Conservation (phyloP, 2,329 filamentous ascomycete species). For the Zopfia rhizophila region DNA sequence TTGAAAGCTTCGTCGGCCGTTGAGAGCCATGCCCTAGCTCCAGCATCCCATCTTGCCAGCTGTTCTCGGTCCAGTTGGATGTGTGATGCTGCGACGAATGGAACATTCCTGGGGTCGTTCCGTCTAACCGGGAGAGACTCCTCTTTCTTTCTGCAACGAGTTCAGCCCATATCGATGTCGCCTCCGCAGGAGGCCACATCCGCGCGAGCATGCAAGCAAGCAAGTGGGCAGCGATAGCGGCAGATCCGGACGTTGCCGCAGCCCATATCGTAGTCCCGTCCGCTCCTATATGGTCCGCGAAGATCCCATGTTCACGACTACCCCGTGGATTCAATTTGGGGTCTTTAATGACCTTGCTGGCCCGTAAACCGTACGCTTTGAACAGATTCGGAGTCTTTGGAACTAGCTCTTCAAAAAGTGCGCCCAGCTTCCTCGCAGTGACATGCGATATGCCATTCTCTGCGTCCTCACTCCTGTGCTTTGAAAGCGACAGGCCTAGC, state of each 20-base stretch:
- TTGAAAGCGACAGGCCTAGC: constrained; percentile 13
- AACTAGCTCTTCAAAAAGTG: constrained; percentile 17
- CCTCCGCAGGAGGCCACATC: constrained; percentile 38
- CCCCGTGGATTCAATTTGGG: background rate
- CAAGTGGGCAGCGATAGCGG: constrained; percentile 42
- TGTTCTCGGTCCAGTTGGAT: too few species aligned
- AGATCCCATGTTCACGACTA: too few species aligned
- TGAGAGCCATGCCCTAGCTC: constrained; percentile 24
- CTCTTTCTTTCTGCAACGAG: constrained; percentile 32
- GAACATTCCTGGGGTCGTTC: too few species aligned
- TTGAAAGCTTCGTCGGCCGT: constrained; percentile 16
- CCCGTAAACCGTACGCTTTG: constrained; percentile 21
- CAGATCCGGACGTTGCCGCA: constrained; percentile 35
- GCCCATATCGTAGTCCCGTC: constrained; percentile 34
- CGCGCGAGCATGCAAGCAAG: constrained; percentile 52
- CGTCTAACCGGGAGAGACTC: constrained; percentile 5
- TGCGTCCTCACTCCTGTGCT: constrained; percentile 7
- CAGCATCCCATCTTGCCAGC: constrained; percentile 25
- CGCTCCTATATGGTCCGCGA: constrained; percentile 16
- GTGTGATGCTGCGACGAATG: too few species aligned
- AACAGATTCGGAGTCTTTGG: constrained; percentile 18
- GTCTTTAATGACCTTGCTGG: constrained; percentile 37
- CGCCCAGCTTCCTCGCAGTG: constrained; percentile 20
- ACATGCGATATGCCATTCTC: constrained; percentile 21
- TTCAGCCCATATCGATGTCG: constrained; percentile 49